Evolutionary conservation across 805 yeast species (phyloP).

Genomic region (Kregervanrija delftensis): DNA sequence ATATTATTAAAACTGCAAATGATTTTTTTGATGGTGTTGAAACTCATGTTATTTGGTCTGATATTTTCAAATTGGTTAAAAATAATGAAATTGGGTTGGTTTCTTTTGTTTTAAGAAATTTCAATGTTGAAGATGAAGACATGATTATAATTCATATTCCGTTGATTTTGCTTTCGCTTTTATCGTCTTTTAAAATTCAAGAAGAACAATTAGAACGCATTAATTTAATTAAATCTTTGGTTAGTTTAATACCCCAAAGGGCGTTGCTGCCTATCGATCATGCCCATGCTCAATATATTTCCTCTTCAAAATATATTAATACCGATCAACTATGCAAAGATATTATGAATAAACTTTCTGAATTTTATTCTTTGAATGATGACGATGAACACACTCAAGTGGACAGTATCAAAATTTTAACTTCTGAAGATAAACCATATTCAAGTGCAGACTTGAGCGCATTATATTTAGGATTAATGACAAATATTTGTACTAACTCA

Average conservation of each 20-base stretch:
- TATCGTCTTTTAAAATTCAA: slow-evolving; percentile 33
- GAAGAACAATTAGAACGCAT: slow-evolving; percentile 28
- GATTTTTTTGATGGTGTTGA: slow-evolving; percentile 84
- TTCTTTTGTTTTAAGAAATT: slow-evolving; percentile 52
- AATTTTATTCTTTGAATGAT: slow-evolving; percentile 10
- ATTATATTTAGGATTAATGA: slow-evolving; percentile 28
- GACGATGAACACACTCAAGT: no score
- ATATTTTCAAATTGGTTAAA: slow-evolving; percentile 40
- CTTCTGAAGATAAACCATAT: slow-evolving; percentile 28
- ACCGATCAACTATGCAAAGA: slow-evolving; percentile 10
- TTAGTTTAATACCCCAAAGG: slow-evolving; percentile 55
- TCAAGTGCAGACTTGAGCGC: slow-evolving; percentile 37
- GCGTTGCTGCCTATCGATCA: slow-evolving; percentile 52
- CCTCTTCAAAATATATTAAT: slow-evolving; percentile 2
- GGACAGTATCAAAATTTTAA: neutral
- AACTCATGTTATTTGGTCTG: slow-evolving; percentile 69
- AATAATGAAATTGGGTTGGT: slow-evolving; percentile 40
- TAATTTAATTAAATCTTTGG: slow-evolving; percentile 33
- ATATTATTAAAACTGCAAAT: slow-evolving; percentile 51
- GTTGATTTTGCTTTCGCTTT: slow-evolving; percentile 35
- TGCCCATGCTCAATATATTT: slow-evolving; percentile 21
- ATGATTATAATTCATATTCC: slow-evolving; percentile 76
- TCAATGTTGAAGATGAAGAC: slow-evolving; percentile 81
- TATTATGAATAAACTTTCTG: slow-evolving; percentile 10
- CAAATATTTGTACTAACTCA: slow-evolving; percentile 15